Percentiles rank a stretch among this genome's conserved stretches.
These are phyloP conservation scores for Syzygium aqueum DNA, from an alignment of 345 rosid genomes.

Conservation along the genomic window DNA sequence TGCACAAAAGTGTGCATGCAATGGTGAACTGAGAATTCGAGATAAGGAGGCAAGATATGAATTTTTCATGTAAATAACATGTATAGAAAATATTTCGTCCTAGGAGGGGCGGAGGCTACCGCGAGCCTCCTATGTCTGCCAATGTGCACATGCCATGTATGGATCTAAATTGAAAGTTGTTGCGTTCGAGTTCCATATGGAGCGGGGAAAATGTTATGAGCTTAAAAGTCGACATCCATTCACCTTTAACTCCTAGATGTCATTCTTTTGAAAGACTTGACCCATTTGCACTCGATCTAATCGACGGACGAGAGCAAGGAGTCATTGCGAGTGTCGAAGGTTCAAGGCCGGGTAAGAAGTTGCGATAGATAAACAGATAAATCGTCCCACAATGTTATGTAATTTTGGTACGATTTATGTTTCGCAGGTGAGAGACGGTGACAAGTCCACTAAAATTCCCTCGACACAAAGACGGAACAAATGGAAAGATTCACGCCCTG, in stretches of 20 bases:
- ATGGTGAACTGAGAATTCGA: not conserved
- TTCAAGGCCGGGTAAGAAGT: not conserved
- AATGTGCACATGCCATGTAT: not conserved
- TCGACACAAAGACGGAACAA: not conserved
- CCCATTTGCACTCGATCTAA: not conserved
- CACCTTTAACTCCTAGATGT: not conserved
- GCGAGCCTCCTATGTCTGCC: not conserved
- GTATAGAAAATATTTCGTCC: not conserved
- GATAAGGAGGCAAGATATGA: not conserved
- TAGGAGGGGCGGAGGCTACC: not conserved
- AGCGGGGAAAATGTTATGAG: not conserved
- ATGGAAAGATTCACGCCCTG: not conserved
- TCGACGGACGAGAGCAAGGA: not conserved
- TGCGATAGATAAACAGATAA: not conserved
- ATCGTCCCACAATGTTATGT: not conserved
- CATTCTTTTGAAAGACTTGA: not conserved
- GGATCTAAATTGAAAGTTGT: not conserved
- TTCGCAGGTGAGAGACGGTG: fast-evolving
- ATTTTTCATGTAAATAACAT: not conserved
- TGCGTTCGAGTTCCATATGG: not conserved
- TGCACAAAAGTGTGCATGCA: not conserved
- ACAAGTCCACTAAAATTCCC: not conserved
- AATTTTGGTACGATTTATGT: not conserved
- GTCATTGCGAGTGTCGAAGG: not conserved
- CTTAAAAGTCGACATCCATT: not conserved